Percentiles rank a stretch among this genome's conserved stretches.
Conservation (phyloP, 805 yeast species). For the Metschnikowia arizonensis region DNA sequence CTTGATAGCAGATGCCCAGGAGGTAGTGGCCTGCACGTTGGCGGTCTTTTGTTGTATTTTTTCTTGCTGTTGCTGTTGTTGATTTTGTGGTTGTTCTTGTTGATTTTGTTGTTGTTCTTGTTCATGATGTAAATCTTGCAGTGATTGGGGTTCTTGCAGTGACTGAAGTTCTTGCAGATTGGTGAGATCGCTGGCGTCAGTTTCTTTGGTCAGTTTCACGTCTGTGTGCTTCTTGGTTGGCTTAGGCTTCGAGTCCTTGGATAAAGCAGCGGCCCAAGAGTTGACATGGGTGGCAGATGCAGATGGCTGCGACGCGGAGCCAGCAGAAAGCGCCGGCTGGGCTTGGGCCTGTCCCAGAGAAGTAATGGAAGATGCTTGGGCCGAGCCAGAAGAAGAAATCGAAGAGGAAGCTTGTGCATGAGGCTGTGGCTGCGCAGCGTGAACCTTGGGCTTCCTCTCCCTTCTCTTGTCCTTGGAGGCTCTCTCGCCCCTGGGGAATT, state of each 20-base stretch:
- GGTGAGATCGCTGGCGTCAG: slow-evolving; percentile 3
- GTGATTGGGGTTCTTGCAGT: background rate
- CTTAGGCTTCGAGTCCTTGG: slow-evolving; percentile 31
- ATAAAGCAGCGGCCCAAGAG: slow-evolving; percentile 45
- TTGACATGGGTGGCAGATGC: slow-evolving; percentile 19
- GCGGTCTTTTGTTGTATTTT: slow-evolving; percentile 7
- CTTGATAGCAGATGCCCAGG: slow-evolving; percentile 70
- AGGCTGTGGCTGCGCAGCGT: slow-evolving; percentile 6
- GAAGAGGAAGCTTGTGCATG: slow-evolving; percentile 3
- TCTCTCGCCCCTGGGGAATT: slow-evolving; percentile 12
- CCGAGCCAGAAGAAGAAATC: slow-evolving; percentile 15
- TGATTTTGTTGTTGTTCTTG: slow-evolving; percentile 50
- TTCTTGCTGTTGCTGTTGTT: slow-evolving; percentile 20
- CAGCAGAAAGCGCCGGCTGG: slow-evolving; percentile 19
- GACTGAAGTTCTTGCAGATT: slow-evolving; percentile 4
- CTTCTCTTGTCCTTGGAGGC: slow-evolving; percentile 15
- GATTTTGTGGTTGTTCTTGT: slow-evolving; percentile 16
- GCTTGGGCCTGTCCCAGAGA: slow-evolving; percentile 2
- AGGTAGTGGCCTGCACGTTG: slow-evolving; percentile 19
- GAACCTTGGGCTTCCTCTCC: slow-evolving; percentile 11
- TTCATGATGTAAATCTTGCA: slow-evolving; percentile 2
- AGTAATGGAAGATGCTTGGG: slow-evolving; percentile 13
- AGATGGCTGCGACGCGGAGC: slow-evolving; percentile 12
- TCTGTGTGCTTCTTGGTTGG: slow-evolving; percentile 14
- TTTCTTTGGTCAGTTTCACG: slow-evolving; percentile 9